These are phyloP conservation scores for Agroathelia rolfsii DNA, from an alignment of 1,284 basidiomycete genomes.

Conservation along the genomic window DNA sequence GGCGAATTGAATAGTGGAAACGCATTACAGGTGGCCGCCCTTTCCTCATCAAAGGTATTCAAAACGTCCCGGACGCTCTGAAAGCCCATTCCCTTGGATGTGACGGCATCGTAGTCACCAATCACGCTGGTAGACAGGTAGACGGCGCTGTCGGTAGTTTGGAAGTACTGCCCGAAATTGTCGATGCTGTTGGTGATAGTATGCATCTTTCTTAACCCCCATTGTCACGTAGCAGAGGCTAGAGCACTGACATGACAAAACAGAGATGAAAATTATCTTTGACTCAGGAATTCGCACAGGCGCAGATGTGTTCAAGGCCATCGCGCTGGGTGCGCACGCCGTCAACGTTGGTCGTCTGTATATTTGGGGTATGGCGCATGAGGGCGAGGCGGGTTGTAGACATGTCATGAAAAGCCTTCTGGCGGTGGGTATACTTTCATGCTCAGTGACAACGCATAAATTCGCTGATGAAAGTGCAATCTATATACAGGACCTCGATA, in stretches of 20 bases:
- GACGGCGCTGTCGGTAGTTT: slow-evolving; percentile 47
- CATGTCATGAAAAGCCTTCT: slow-evolving; percentile 52
- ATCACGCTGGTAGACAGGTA: slow-evolving; percentile 54
- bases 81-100: slow-evolving; percentile 42
- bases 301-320: slow-evolving; percentile 49
- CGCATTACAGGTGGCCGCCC: slow-evolving; percentile 41
- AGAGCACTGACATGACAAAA: slow-evolving; percentile 3
- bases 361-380: slow-evolving; percentile 43
- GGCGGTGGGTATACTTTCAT: no score
- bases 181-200: slow-evolving; percentile 39
- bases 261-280: slow-evolving; percentile 50
- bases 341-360: slow-evolving; percentile 37
- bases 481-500: slow-evolving; percentile 38
- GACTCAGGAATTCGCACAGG: slow-evolving; percentile 51
- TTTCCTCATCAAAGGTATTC: slow-evolving; percentile 52
- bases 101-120: slow-evolving; percentile 50
- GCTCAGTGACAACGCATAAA: no score
- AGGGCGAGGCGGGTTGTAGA: slow-evolving; percentile 35
- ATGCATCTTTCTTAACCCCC: slow-evolving; percentile 12
- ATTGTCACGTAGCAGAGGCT: slow-evolving; percentile 1
- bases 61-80: slow-evolving; percentile 36
- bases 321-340: slow-evolving; percentile 37
- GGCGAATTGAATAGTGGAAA: slow-evolving; percentile 34
- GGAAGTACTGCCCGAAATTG: slow-evolving; percentile 43
- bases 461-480: no score